Evolutionary conservation across 169 alveolate species (phyloP).

Genomic region (Plasmodium blacklocki): DNA sequence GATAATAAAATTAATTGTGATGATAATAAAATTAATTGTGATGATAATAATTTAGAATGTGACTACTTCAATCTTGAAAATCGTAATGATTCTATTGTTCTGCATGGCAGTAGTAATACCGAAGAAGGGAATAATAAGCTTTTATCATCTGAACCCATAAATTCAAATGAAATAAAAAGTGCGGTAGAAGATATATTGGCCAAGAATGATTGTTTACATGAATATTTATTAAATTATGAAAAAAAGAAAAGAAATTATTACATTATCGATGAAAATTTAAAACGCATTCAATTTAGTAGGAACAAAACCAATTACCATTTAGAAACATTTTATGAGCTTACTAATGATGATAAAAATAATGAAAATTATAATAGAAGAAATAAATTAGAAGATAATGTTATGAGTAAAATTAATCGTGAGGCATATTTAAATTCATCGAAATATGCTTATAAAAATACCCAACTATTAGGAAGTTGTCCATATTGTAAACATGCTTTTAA

Average conservation of each 20-base stretch:
- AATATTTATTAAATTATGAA: constrained; percentile 25
- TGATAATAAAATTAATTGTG: background rate
- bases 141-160: background rate
- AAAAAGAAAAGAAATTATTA: constrained; percentile 51
- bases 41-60: background rate
- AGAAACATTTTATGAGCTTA: constrained; percentile 14
- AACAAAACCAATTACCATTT: constrained; percentile 41
- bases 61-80: background rate
- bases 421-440: constrained; percentile 24
- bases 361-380: background rate
- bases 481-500: constrained; percentile 35
- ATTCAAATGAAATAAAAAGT: background rate
- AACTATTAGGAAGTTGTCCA: constrained; percentile 70
- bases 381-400: background rate
- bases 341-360: background rate
- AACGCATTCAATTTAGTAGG: constrained; percentile 45
- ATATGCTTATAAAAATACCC: constrained; percentile 39
- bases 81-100: background rate
- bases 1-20: background rate
- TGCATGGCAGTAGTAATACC: background rate
- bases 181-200: background rate
- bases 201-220: constrained; percentile 11
- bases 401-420: constrained; percentile 42
- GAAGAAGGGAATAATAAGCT: background rate
- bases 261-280: constrained; percentile 52